These are phyloP conservation scores for Cryphonectria japonica DNA, from an alignment of 2,329 filamentous ascomycete species.

Conservation along the genomic window DNA sequence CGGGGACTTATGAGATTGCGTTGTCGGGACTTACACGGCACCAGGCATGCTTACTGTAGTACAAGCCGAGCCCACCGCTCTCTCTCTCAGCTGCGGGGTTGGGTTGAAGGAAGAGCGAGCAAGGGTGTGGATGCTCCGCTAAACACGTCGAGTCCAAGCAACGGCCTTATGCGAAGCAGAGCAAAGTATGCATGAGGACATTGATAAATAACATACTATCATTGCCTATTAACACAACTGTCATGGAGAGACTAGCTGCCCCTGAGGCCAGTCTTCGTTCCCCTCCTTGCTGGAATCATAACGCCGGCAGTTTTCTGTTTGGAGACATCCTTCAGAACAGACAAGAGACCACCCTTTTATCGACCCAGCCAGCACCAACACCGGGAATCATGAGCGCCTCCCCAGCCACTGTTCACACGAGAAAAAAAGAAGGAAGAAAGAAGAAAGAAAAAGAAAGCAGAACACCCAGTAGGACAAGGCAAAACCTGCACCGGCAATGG, in stretches of 20 bases:
- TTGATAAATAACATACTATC: background rate
- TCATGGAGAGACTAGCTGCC: background rate
- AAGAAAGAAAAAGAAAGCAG: background rate
- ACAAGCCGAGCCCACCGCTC: background rate
- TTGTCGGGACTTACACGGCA: background rate
- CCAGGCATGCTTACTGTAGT: background rate
- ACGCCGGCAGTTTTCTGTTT: background rate
- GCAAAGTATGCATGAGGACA: background rate
- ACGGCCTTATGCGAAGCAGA: background rate
- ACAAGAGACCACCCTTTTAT: background rate
- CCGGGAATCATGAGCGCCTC: background rate
- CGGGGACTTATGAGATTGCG: background rate
- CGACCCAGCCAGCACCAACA: background rate
- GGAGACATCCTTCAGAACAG: background rate
- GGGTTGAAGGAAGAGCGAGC: background rate
- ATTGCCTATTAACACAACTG: background rate
- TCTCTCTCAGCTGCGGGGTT: background rate
- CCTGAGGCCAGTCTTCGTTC: background rate
- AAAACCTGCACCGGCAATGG: slow-evolving; percentile 1
- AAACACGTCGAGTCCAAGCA: background rate
- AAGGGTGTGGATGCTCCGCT: background rate
- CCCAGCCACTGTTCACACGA: background rate
- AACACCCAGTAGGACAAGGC: background rate
- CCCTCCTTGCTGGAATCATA: background rate
- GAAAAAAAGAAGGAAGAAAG: background rate